Evolutionary conservation across 2,329 filamentous ascomycete genomes (phyloP).

Genomic region (Botrytis galanthina): DNA sequence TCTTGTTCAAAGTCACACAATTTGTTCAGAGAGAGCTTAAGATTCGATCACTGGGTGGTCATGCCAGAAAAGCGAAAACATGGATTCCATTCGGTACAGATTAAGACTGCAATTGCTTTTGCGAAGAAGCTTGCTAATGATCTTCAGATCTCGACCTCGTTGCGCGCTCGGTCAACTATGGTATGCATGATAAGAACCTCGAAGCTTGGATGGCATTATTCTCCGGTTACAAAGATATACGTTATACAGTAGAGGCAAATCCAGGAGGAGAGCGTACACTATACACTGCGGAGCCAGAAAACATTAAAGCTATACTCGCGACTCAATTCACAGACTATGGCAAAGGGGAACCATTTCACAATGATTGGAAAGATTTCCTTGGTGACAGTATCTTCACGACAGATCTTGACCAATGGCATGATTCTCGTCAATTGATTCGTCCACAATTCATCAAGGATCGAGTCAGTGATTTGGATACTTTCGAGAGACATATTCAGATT

Average conservation of each 20-base stretch:
- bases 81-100: slow-evolving; percentile 48
- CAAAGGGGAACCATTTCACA: slow-evolving; percentile 73
- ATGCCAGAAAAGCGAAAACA: slow-evolving; percentile 41
- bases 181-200: slow-evolving; percentile 51
- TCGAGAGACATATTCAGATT: slow-evolving; percentile 74
- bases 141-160: slow-evolving; percentile 64
- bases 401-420: slow-evolving; percentile 76
- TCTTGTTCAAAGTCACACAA: slow-evolving; percentile 36
- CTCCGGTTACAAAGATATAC: slow-evolving; percentile 30
- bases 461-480: slow-evolving; percentile 75
- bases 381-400: slow-evolving; percentile 78
- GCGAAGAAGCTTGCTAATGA: neutral
- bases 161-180: neutral
- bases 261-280: slow-evolving; percentile 42
- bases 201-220: slow-evolving; percentile 59
- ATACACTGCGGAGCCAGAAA: slow-evolving; percentile 80
- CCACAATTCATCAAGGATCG: slow-evolving; percentile 86
- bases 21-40: slow-evolving; percentile 46
- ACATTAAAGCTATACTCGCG: slow-evolving; percentile 87
- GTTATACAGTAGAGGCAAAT: slow-evolving; percentile 58
- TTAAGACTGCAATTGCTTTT: neutral
- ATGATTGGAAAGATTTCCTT: slow-evolving; percentile 72
- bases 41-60: slow-evolving; percentile 47
- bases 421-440: slow-evolving; percentile 74
- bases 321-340: slow-evolving; percentile 84